Evolutionary conservation across 1,284 basidiomycete species (phyloP).

Genomic region (Abortiporus biennis): DNA sequence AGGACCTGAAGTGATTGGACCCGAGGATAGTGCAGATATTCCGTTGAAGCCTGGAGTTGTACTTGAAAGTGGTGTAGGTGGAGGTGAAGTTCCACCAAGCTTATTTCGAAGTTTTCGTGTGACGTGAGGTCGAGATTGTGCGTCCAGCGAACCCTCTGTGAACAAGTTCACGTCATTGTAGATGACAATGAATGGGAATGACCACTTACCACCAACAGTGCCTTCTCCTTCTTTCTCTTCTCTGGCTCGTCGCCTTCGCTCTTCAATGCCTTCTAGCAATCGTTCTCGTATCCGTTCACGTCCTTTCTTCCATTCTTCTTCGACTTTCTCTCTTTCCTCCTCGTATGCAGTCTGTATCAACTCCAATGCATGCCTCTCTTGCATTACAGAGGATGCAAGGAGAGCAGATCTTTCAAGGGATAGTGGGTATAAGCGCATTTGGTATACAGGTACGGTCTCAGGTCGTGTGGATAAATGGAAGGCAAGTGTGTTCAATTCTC

Average conservation of each 20-base stretch:
- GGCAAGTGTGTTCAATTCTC: slow-evolving; percentile 46
- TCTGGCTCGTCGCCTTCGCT: slow-evolving; percentile 63
- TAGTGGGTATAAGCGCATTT: slow-evolving; percentile 61
- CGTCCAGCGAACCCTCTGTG: slow-evolving; percentile 61
- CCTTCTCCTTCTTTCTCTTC: slow-evolving; percentile 82
- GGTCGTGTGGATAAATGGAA: slow-evolving; percentile 61
- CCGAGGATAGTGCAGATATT: slow-evolving; percentile 30
- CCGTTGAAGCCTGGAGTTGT: slow-evolving; percentile 28
- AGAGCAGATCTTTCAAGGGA: slow-evolving; percentile 70
- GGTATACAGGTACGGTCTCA: slow-evolving; percentile 56
- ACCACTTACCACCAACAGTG: slow-evolving; percentile 47
- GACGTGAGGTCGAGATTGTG: slow-evolving; percentile 70
- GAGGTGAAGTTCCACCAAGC: slow-evolving; percentile 57
- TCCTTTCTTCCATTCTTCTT: slow-evolving; percentile 73
- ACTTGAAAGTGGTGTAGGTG: slow-evolving; percentile 41
- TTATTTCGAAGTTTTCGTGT: slow-evolving; percentile 78
- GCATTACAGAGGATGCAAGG: slow-evolving; percentile 54
- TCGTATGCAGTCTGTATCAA: slow-evolving; percentile 62
- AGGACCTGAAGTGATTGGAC: slow-evolving; percentile 58
- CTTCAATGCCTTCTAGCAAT: slow-evolving; percentile 77
- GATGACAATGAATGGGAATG: slow-evolving; percentile 5
- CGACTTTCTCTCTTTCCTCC: slow-evolving; percentile 70
- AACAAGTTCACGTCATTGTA: slow-evolving; percentile 1
- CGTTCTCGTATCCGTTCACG: slow-evolving; percentile 65
- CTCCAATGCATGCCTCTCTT: slow-evolving; percentile 59